phyloP scores from a whole-genome alignment of 1,139 yeast species.

The Sugiyamaella paludigena region DNA sequence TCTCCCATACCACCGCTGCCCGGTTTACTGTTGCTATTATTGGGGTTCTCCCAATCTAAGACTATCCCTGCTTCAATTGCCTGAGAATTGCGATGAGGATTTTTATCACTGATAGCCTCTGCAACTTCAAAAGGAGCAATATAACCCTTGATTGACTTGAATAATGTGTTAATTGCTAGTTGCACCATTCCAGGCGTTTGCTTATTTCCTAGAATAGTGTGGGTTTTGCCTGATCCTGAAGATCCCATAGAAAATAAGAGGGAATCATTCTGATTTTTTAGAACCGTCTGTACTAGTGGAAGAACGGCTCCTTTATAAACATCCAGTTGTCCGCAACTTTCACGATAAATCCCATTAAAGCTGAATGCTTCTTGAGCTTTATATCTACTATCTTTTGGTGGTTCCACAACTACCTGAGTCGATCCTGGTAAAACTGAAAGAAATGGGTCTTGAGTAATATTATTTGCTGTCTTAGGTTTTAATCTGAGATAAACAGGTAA shows the following conservation, averaged over 20 bases:
- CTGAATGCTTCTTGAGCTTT: constrained; percentile 33
- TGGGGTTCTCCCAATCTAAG: constrained; percentile 32
- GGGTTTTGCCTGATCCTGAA: constrained; percentile 49
- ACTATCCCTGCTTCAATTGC: constrained; percentile 38
- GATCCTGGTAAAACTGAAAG: constrained; percentile 21
- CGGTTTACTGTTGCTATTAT: neutral
- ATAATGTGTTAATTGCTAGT: constrained; percentile 41
- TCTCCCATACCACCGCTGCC: neutral
- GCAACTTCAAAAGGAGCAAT: constrained; percentile 43
- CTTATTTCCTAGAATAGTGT: constrained; percentile 33
- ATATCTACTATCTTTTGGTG: constrained; percentile 30
- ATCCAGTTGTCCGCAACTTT: constrained; percentile 34
- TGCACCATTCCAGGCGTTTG: constrained; percentile 38
- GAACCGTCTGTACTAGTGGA: constrained; percentile 34
- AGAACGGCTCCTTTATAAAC: constrained; percentile 35
- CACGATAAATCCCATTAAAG: constrained; percentile 39
- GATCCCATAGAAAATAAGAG: constrained; percentile 51
- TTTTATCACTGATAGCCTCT: constrained; percentile 30
- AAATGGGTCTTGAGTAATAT: constrained; percentile 19
- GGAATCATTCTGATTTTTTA: constrained; percentile 41
- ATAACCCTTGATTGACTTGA: constrained; percentile 44
- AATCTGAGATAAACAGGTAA: constrained; percentile 40
- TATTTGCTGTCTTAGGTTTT: constrained; percentile 32
- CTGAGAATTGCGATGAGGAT: constrained; percentile 32
- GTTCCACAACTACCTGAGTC: constrained; percentile 22